Evolutionary conservation across 805 yeast genomes (phyloP).

Genomic region (Candida multigemmis): DNA sequence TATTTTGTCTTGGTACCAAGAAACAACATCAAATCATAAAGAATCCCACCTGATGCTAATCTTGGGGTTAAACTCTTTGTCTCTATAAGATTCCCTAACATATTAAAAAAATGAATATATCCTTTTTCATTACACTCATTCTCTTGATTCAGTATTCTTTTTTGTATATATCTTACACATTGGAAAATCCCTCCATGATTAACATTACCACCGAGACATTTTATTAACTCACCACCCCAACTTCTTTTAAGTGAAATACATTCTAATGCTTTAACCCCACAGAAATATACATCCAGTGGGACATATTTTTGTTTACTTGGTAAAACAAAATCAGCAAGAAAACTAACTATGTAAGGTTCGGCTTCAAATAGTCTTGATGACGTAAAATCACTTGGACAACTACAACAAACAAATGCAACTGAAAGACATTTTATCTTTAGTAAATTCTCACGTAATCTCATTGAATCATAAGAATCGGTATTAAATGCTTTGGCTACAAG

Average conservation of each 20-base stretch:
- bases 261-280: constrained; percentile 61
- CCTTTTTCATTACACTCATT: constrained; percentile 25
- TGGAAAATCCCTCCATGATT: constrained; percentile 78
- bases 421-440: constrained; percentile 59
- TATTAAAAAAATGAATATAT: constrained; percentile 47
- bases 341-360: constrained; percentile 60
- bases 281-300: constrained; percentile 43
- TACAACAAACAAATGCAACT: constrained; percentile 52
- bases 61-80: constrained; percentile 46
- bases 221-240: constrained; percentile 69
- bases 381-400: constrained; percentile 47
- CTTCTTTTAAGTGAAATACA: constrained; percentile 56
- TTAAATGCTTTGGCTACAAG: constrained; percentile 68
- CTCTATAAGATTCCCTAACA: constrained; percentile 54
- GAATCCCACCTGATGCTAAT: constrained; percentile 66
- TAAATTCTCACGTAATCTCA: constrained; percentile 48
- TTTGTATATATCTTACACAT: constrained; percentile 54
- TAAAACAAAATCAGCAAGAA: constrained; percentile 63
- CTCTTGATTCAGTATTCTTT: constrained; percentile 34
- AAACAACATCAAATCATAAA: constrained; percentile 57
- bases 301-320: constrained; percentile 45
- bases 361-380: constrained; percentile 61
- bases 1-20: constrained; percentile 42
- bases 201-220: constrained; percentile 78
- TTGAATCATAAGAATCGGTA: constrained; percentile 41